Evolutionary conservation across 2,329 filamentous ascomycete species (phyloP).

Genomic region (Acarospora socialis): DNA sequence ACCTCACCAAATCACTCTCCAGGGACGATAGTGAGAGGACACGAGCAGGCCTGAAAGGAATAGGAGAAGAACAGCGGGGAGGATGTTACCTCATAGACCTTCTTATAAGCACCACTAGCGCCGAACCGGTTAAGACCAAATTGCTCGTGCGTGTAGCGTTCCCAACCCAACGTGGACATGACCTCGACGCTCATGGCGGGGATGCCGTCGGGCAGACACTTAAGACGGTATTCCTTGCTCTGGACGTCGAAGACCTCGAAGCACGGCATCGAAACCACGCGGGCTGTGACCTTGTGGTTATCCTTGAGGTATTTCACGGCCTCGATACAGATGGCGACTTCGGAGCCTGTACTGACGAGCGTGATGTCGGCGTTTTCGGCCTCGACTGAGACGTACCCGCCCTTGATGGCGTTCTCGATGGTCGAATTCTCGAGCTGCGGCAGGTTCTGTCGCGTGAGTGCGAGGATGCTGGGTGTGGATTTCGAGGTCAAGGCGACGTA

Average conservation of each 20-base stretch:
- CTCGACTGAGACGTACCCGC: slow-evolving; percentile 84
- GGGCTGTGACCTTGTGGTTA: slow-evolving; percentile 72
- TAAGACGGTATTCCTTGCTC: slow-evolving; percentile 85
- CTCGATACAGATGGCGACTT: slow-evolving; percentile 87
- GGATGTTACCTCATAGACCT: slow-evolving; percentile 72
- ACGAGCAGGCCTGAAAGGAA: too few species aligned
- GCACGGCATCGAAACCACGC: slow-evolving; percentile 91
- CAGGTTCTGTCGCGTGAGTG: slow-evolving; percentile 93
- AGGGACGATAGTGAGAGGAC: too few species aligned
- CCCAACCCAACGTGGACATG: slow-evolving; percentile 96
- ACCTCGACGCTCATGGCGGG: slow-evolving; percentile 88
- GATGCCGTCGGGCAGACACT: slow-evolving; percentile 84
- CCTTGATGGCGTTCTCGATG: slow-evolving; percentile 80
- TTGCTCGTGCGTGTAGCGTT: slow-evolving; percentile 98
- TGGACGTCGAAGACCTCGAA: slow-evolving; percentile 94
- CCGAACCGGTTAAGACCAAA: slow-evolving; percentile 98
- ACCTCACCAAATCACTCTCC: too few species aligned
- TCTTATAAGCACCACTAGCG: slow-evolving; percentile 92
- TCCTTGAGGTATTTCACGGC: slow-evolving; percentile 83
- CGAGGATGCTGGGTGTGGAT: slow-evolving; percentile 82
- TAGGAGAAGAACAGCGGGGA: background rate
- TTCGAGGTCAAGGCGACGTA: slow-evolving; percentile 85
- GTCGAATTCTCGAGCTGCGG: slow-evolving; percentile 92
- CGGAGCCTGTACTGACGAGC: slow-evolving; percentile 87
- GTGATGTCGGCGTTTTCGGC: slow-evolving; percentile 73